These are phyloP conservation scores for Lentinula detonsa DNA, from an alignment of 768 basidiomycete species.

Conservation along the genomic window DNA sequence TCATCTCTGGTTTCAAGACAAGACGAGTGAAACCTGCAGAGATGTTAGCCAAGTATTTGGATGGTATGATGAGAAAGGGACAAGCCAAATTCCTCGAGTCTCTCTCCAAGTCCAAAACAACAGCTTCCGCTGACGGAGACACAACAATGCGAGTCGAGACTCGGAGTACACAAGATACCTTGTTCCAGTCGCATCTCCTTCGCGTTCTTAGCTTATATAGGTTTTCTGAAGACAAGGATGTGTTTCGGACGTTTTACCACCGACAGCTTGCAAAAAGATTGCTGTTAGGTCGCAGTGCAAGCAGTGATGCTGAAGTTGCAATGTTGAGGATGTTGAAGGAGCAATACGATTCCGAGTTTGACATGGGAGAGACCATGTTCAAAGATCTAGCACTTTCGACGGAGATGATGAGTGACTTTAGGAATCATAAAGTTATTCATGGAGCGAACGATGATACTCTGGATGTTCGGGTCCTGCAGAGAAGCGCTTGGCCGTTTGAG, in stretches of 20 bases:
- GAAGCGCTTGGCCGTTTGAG: conserved; percentile 83
- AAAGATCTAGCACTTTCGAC: conserved; percentile 77
- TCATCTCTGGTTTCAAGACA: conserved; percentile 66
- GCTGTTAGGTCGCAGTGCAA: conserved; percentile 78
- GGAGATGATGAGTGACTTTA: conserved; percentile 66
- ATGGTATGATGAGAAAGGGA: conserved; percentile 81
- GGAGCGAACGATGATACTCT: conserved; percentile 29
- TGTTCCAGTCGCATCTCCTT: conserved; percentile 60
- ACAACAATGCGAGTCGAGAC: not conserved
- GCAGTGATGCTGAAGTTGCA: conserved; percentile 78
- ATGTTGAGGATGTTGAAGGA: conserved; percentile 86
- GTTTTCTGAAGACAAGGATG: conserved; percentile 89
- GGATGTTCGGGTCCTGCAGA: conserved; percentile 78
- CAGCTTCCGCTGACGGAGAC: not conserved
- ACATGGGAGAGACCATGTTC: conserved; percentile 94
- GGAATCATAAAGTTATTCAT: conserved; percentile 28
- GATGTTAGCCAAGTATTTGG: conserved; percentile 89
- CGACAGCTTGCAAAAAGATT: conserved; percentile 83
- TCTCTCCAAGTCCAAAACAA: not conserved
- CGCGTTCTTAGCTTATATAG: conserved; percentile 70
- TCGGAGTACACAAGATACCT: conserved; percentile 33
- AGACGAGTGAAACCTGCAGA: conserved; percentile 83
- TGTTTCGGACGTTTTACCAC: conserved; percentile 91
- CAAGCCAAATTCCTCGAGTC: conserved; percentile 53
- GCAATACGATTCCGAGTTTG: conserved; percentile 91